These are phyloP conservation scores for Phytophthora foliorum DNA, from an alignment of 352 stramenopile species.

Conservation along the genomic window DNA sequence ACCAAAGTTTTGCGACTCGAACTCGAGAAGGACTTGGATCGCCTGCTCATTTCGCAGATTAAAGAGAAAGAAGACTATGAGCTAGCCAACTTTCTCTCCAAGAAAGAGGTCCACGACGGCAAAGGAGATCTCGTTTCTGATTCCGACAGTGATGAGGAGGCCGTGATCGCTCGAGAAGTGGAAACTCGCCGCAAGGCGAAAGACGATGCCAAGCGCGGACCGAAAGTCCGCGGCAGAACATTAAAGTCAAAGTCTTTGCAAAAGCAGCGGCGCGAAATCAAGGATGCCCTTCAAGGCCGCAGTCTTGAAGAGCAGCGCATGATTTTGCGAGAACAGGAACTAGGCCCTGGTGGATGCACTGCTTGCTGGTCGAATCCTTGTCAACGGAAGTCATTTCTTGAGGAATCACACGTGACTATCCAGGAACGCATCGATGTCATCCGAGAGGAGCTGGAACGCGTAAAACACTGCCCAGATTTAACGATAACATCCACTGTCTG, in stretches of 20 bases:
- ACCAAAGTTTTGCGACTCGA: slow-evolving; percentile 91
- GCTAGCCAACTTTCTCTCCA: slow-evolving; percentile 55
- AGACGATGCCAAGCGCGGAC: slow-evolving; percentile 38
- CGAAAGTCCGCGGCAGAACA: slow-evolving; percentile 62
- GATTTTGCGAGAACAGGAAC: slow-evolving; percentile 70
- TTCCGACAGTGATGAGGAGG: slow-evolving; percentile 83
- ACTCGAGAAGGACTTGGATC: slow-evolving; percentile 93
- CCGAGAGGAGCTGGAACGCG: slow-evolving; percentile 72
- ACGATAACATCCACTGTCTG: slow-evolving; percentile 68
- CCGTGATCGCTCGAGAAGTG: slow-evolving; percentile 62
- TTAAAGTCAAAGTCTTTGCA: slow-evolving; percentile 71
- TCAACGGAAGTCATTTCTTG: slow-evolving; percentile 67
- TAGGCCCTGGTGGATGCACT: slow-evolving; percentile 83
- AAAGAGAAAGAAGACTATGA: slow-evolving; percentile 74
- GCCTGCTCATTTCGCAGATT: slow-evolving; percentile 90
- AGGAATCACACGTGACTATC: slow-evolving; percentile 62
- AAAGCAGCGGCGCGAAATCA: slow-evolving; percentile 81
- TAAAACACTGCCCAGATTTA: slow-evolving; percentile 66
- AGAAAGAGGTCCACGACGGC: slow-evolving; percentile 1
- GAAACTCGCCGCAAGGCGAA: slow-evolving; percentile 46
- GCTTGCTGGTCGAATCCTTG: slow-evolving; percentile 83
- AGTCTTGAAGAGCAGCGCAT: slow-evolving; percentile 74
- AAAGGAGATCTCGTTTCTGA: slow-evolving; percentile 50
- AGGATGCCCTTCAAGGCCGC: slow-evolving; percentile 68
- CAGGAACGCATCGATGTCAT: slow-evolving; percentile 69